A percentile compares a stretch with the other conserved stretches of the same genome.
Evolutionary conservation across 192 early-diverging fungal genomes (phyloP).

Genomic region (Irineochytrium annulatum): DNA sequence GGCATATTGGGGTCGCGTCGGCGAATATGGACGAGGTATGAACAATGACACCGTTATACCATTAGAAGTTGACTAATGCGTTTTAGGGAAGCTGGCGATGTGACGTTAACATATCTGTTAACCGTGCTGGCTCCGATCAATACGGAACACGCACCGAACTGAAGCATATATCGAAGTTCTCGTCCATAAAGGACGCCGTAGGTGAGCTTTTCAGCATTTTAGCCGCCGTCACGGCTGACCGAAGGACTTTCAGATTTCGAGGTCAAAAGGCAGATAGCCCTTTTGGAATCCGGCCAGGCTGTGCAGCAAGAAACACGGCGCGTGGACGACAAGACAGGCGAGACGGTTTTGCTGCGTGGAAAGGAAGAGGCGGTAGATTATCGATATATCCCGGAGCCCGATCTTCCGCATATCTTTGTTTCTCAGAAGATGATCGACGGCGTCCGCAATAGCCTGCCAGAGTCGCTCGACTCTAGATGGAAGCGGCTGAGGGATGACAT

Average conservation of each 20-base stretch:
- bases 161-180: slow-evolving; percentile 41
- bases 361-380: slow-evolving; percentile 91
- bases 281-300: slow-evolving; percentile 47
- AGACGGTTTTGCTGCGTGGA: slow-evolving; percentile 65
- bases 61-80: neutral
- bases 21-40: slow-evolving; percentile 83
- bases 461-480: slow-evolving; percentile 65
- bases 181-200: slow-evolving; percentile 32
- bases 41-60: neutral
- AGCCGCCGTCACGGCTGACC: neutral
- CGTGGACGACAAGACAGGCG: slow-evolving; percentile 57
- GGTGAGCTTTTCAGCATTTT: slow-evolving; percentile 13
- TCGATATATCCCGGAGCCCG: slow-evolving; percentile 67
- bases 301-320: slow-evolving; percentile 78
- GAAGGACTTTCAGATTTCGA: slow-evolving; percentile 59
- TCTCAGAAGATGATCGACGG: slow-evolving; percentile 11
- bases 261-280: slow-evolving; percentile 65
- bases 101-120: slow-evolving; percentile 90
- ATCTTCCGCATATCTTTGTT: no score
- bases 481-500: slow-evolving; percentile 58
- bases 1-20: slow-evolving; percentile 65
- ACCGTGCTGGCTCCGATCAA: neutral
- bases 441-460: slow-evolving; percentile 53
- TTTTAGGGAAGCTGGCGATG: slow-evolving; percentile 78
- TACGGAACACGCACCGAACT: slow-evolving; percentile 30